phyloP scores from a whole-genome alignment of 2,329 filamentous ascomycete species.

The Seiridium unicorne region DNA sequence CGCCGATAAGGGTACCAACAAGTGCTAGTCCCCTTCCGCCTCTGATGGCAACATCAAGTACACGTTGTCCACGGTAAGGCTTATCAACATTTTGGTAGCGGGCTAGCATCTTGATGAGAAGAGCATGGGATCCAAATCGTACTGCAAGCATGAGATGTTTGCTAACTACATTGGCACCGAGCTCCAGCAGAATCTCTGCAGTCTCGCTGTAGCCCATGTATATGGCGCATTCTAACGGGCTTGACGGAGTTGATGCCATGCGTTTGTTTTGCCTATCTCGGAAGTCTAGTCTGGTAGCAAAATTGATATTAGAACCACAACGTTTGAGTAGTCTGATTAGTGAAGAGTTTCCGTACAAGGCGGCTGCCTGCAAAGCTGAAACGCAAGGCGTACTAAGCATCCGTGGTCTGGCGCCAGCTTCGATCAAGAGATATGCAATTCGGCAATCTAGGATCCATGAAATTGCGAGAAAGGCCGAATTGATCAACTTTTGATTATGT shows the following conservation, averaged over 20 bases:
- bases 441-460: not conserved
- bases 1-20: not conserved
- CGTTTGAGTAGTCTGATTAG: not conserved
- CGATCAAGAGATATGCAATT: not conserved
- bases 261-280: not conserved
- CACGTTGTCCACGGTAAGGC: not conserved
- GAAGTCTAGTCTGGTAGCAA: not conserved
- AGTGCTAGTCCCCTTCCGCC: not conserved
- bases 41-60: not conserved
- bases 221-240: not conserved
- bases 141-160: not conserved
- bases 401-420: not conserved
- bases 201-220: not conserved
- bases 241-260: not conserved
- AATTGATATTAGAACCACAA: not conserved
- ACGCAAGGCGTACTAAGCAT: not conserved
- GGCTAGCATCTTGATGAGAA: not conserved
- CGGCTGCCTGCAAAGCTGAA: not conserved
- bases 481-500: not conserved
- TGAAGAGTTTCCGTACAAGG: not conserved
- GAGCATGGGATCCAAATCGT: not conserved
- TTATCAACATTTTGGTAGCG: not conserved
- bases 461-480: not conserved
- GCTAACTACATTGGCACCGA: not conserved
- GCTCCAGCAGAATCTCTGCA: not conserved